Evolutionary conservation across 257 asterid genomes (phyloP).

Genomic region (Solanum paucissectum): DNA sequence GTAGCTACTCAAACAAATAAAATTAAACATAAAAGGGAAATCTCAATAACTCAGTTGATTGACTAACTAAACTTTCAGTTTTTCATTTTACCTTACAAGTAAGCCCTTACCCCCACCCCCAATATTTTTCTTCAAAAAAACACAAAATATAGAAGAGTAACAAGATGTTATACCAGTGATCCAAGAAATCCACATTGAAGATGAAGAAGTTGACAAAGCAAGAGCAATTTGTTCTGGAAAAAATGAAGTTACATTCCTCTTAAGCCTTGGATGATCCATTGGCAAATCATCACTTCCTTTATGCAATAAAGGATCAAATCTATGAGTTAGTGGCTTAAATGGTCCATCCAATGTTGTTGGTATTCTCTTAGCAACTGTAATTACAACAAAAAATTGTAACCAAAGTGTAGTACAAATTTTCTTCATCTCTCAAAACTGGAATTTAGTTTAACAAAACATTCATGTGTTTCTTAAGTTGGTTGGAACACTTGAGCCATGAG

Average conservation of each 20-base stretch:
- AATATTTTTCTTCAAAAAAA: background rate
- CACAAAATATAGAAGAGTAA: background rate
- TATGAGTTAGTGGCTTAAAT: constrained; percentile 46
- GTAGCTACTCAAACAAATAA: background rate
- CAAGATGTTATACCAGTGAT: constrained; percentile 43
- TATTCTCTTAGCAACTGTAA: background rate
- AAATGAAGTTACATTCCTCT: constrained; percentile 39
- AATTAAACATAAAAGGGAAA: background rate
- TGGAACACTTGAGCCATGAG: background rate
- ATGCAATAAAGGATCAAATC: constrained; percentile 51
- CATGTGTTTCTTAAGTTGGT: background rate
- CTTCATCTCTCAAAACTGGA: background rate
- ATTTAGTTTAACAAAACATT: background rate
- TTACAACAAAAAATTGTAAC: background rate
- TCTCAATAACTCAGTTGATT: background rate
- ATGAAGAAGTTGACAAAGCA: constrained; percentile 44
- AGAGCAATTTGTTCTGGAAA: constrained; percentile 74
- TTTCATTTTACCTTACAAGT: background rate
- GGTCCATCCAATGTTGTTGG: constrained; percentile 82
- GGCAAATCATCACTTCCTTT: constrained; percentile 75
- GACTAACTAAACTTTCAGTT: background rate
- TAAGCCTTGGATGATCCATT: constrained; percentile 60
- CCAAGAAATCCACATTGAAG: constrained; percentile 85
- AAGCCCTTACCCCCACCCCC: background rate
- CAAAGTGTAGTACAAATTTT: background rate